Evolutionary conservation across 345 rosid genomes (phyloP), one percentile per base, ranked within the genome.

Genomic region (Pugionium dolabratum): DNA sequence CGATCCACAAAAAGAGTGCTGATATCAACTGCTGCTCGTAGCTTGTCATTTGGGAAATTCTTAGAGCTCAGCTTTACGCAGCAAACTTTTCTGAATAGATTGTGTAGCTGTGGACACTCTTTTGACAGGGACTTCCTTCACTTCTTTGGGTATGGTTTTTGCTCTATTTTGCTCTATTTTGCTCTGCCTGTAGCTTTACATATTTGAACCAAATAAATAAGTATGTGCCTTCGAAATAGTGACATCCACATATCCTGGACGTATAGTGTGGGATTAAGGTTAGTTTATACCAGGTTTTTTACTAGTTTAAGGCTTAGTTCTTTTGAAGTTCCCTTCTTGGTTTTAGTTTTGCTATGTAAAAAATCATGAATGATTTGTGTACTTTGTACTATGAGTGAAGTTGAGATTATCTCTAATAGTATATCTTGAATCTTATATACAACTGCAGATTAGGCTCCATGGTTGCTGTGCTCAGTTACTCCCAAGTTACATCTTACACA

Each of bases 41-140:
- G 84, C 75, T 75, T 94, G 76, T 94, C 99, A 45, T 87, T 90
- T 50, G 97, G 99, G 49, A 94, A 94, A 76, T 94, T 94, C 81
- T 81, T 94, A 78, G 97, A 94, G 79, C 88, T 94, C 71, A 82
- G 95, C 81, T 87, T 94, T 77, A 78, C 85, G 46, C 76, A 80
- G 60, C 78, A 75, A 31, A 77, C 79, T 26, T 77, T 80, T 46
- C 76, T 76, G 40, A 61, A 66, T 9, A 79, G 79, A 69, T 71
- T 52, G 67, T 79, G 87, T 37, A 80, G 79, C 75, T 90, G 99
- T 77, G 91, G 99, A n/a, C 99, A 94, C 83, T 88, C 86, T 68
- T 72, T 83, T 34, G 79, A 73, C 54, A 76, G 76, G 62, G 97
- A 94, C 75, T 94, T 83, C 68, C 82, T 94, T 50, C 81, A 83